Evolutionary conservation across 257 asterid genomes (phyloP), one percentile per base, ranked within the genome.

Genomic region (Solanum raphanifolium): DNA sequence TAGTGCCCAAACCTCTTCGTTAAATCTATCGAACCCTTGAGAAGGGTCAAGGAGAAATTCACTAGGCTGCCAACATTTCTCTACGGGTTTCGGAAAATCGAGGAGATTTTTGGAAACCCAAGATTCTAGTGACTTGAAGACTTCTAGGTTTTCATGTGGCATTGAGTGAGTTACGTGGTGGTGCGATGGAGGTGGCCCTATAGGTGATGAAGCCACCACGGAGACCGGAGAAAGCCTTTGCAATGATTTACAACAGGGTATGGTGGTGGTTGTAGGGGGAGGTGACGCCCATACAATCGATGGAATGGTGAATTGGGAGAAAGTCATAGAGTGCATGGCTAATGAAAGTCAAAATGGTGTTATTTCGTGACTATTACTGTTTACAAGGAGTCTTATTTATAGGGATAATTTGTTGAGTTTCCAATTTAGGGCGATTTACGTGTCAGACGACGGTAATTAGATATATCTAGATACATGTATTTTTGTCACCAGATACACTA

Each of bases 41-140:
- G 89, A 86, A 39, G 93, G 60, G 39, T 92, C 89, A 1, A 93
- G 93, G n/a, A 90, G 91, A 84, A 89, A 86, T 48, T 92, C 90
- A 16, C 13, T 87, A 65, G 94, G 93, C 43, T 92, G 94, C 93
- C 94, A 92, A 65, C 91, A 66, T 87, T 83, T 86, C 23, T 90
- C 92, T 0, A 92, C 79, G 60, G 93, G 94, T 87, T 90, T 89
- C 6, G 87, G 88, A 13, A 89, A 46, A 4, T 89, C 89, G 39
- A 90, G 91, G n/a, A 90, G 3, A 15, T 32, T 9, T 5, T 71
- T 3, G 6, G 92, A 43, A 43, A 87, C 92, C 93, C 93, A 90
- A 18, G 91, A 48, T 68, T 92, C 93, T 10, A 90, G 87, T 2
- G 93, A 90, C 73, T 88, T 89, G 82, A 90, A 89, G 5, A 90